Evolutionary conservation across 2,329 filamentous ascomycete genomes (phyloP), one percentile per base, ranked within the genome.

Genomic region (Graphilbum ipis-grandicollis): DNA sequence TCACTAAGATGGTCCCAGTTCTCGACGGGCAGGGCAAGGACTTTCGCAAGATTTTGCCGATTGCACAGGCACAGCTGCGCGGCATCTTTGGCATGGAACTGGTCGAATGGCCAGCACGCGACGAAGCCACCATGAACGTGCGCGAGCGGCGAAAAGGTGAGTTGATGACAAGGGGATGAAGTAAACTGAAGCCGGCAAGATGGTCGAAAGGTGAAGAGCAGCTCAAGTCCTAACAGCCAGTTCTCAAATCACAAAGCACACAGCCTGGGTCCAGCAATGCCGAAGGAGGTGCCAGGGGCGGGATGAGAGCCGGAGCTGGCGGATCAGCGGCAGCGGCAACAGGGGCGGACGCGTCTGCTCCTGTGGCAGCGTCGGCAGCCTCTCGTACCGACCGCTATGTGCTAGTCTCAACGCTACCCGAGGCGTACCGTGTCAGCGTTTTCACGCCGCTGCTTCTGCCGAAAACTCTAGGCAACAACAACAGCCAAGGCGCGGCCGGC

Each of bases 41-140:
- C 26, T 96, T 94, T 54, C 85, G 75, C 51, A 54, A 59, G 12
- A 73, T 94, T 4, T 94, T 93, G 49, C 69, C 71, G 1, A 62
- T 69, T 30, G 83, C 88, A 31, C 88, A 98, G 53, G 56, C 62
- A 25, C 70, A 80, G 45, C 60, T 98, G 28, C 63, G 66, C 34
- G 59, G 60, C 2, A 67, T 76, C 1, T 96, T 93, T 56, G 90
- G 90, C n/a, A 93, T 96, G 85, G 70, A 86, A 53, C 70, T 98
- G 65, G 66, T 73, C 4, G 86, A 94, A 56, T 63, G 96, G 35
- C 85, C 90, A 0, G 63, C 69, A 2, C 71, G 70, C 49, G 88
- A 94, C 50, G 92, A 85, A 55, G 68, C 81, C 34, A 84, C 84
- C 1, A 57, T 93, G 46, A 52, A 48, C 4, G 37, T 51, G 25